Base-by-base conservation (phyloP, 2,329 filamentous ascomycete species). In the Paracorniculantispora psalliotae region DNA sequence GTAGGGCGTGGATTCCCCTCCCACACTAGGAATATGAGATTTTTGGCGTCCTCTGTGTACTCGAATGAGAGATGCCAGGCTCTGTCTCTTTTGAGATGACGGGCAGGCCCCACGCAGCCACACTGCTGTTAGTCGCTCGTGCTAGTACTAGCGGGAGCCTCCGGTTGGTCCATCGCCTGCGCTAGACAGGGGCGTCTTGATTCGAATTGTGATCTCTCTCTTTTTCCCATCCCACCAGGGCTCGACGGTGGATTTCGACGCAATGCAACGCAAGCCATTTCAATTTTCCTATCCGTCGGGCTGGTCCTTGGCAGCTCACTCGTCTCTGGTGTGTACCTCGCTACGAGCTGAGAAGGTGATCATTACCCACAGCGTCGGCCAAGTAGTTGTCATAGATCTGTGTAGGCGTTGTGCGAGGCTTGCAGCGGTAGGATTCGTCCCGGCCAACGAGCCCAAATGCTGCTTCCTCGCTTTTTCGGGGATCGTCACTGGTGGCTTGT, bases 191-290 rank as follows among this genome's bases (percentile, higher is more conserved):
- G 51, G 43, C 23, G 21, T 55, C 30, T 8, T 47, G 28, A 37
- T 46, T 23, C 19, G 52, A 57, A 49, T 57, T 57, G 54, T 57
- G 23, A 57, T 57, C 44, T 49, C 54, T 57, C 54, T 49, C 23
- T 48, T 57, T 57, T 56, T 26, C 21, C 17, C n/a, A 7, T 53
- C 23, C 33, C 8, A 19, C 23, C 37, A 41, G 23, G n/a, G 19
- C n/a, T 28, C 26, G 17, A 37, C 48, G 43, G 53, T 48, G 43
- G 17, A 25, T 41, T 44, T 39, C 46, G 44, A 21, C 53, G 17
- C 23, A 57, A 23, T 21, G 4, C 54, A 30, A 49, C 52, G 17
- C 26, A 35, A 55, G 28, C 52, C 21, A 23, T 37, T n/a, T 46
- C 15, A 26, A 43, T 19, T 17, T 46, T 47, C 8, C 51, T 19